Evolutionary conservation across 148 eudicot species (phyloP).

Genomic region (Diospyros lotus): DNA sequence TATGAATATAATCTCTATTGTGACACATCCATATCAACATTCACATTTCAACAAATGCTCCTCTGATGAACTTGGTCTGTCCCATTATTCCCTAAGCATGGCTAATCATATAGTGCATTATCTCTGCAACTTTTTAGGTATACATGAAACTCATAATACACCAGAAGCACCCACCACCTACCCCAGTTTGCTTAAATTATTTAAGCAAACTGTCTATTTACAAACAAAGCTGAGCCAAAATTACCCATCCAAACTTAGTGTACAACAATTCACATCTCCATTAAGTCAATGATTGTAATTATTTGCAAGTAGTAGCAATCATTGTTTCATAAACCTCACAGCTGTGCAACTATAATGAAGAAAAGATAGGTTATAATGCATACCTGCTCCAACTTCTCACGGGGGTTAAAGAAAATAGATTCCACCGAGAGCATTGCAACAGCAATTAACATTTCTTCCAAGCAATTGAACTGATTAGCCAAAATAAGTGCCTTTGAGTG

Average conservation of each 20-base stretch:
- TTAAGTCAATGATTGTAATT: background rate
- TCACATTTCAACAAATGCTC: background rate
- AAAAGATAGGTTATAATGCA: conserved; percentile 6
- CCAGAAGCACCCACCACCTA: background rate
- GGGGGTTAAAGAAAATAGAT: conserved; percentile 78
- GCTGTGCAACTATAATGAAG: too few species aligned
- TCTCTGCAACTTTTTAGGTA: background rate
- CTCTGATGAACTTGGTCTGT: background rate
- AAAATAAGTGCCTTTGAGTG: conserved; percentile 79
- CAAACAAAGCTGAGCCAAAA: background rate
- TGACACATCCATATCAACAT: background rate
- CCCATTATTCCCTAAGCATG: background rate
- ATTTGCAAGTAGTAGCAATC: background rate
- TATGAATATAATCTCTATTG: background rate
- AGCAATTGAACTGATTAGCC: conserved; percentile 74
- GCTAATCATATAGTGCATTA: background rate
- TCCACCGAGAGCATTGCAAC: conserved; percentile 96
- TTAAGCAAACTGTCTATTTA: background rate
- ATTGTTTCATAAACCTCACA: too few species aligned
- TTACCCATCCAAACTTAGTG: too few species aligned
- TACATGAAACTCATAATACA: background rate
- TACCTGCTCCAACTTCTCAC: conserved; percentile 92
- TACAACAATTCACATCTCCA: background rate
- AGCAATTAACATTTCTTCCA: conserved; percentile 91
- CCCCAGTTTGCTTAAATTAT: background rate